These are phyloP conservation scores for Ophiostoma himal-ulmi DNA, from an alignment of 2,329 filamentous ascomycete genomes.

Conservation along the genomic window DNA sequence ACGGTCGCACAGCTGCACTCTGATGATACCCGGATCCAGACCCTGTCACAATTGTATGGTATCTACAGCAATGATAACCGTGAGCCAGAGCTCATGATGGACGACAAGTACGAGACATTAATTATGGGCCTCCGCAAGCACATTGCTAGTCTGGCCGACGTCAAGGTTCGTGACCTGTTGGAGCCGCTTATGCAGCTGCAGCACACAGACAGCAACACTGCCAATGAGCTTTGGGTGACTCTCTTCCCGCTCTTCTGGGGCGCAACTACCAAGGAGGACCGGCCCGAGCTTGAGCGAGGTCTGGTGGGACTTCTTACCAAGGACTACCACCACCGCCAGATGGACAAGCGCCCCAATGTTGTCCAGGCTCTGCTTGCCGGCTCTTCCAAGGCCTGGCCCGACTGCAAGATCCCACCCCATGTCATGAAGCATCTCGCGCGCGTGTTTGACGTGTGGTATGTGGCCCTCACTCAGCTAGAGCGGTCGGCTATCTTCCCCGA, in stretches of 20 bases:
- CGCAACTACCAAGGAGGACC: slow-evolving; percentile 77
- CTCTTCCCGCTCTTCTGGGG: slow-evolving; percentile 95
- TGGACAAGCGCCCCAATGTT: slow-evolving; percentile 93
- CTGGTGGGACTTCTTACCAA: slow-evolving; percentile 88
- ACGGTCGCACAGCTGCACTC: slow-evolving; percentile 68
- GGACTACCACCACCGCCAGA: slow-evolving; percentile 89
- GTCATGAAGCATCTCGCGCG: slow-evolving; percentile 92
- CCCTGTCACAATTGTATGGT: slow-evolving; percentile 66
- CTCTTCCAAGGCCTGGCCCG: slow-evolving; percentile 73
- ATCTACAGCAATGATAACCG: slow-evolving; percentile 65
- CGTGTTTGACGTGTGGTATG: slow-evolving; percentile 96
- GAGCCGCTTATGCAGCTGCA: slow-evolving; percentile 89
- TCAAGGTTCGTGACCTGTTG: slow-evolving; percentile 81
- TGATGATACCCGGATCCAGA: slow-evolving; percentile 76
- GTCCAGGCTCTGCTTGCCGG: slow-evolving; percentile 88
- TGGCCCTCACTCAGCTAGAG: slow-evolving; percentile 84
- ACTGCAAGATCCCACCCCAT: slow-evolving; percentile 89
- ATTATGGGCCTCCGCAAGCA: slow-evolving; percentile 78
- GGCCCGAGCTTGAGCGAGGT: slow-evolving; percentile 81
- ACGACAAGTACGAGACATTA: slow-evolving; percentile 75
- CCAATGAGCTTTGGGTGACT: slow-evolving; percentile 83
- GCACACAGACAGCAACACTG: slow-evolving; percentile 74
- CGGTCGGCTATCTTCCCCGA: slow-evolving; percentile 79
- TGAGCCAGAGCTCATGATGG: slow-evolving; percentile 63
- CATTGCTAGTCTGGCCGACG: slow-evolving; percentile 72